These are phyloP conservation scores for Astraeus odoratus DNA, from an alignment of 768 basidiomycete species.

Conservation along the genomic window DNA sequence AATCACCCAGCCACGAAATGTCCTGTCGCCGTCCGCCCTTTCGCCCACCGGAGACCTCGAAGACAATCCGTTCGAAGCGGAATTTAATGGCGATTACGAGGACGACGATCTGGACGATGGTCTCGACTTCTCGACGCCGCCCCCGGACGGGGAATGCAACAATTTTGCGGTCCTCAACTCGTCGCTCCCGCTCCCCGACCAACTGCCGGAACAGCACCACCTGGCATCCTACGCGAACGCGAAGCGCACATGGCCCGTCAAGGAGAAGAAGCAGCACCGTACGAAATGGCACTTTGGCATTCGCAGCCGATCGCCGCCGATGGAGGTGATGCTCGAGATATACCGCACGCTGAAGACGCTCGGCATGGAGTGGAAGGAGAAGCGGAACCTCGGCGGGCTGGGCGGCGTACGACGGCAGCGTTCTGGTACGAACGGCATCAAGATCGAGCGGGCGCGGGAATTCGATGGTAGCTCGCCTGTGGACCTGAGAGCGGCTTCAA, in stretches of 20 bases:
- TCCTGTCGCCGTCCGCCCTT: conserved; percentile 57
- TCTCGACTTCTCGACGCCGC: conserved; percentile 41
- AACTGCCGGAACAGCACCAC: conserved; percentile 59
- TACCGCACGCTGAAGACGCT: conserved; percentile 85
- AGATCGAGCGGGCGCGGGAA: conserved; percentile 56
- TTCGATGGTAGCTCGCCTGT: conserved; percentile 53
- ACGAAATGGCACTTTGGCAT: conserved; percentile 99
- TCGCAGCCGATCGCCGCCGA: conserved; percentile 85
- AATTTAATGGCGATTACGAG: conserved; percentile 42
- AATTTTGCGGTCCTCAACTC: conserved; percentile 88
- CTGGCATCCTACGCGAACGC: conserved; percentile 61
- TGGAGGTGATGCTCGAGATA: conserved; percentile 99
- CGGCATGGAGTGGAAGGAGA: conserved; percentile 98
- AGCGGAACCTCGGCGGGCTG: conserved; percentile 68
- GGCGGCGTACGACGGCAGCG: conserved; percentile 41
- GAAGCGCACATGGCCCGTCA: conserved; percentile 36
- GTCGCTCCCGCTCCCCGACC: conserved; percentile 70
- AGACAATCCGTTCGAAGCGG: conserved; percentile 76
- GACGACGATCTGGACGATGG: conserved; percentile 54
- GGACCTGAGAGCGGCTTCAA: conserved; percentile 61
- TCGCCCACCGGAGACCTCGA: conserved; percentile 62
- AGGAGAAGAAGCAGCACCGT: conserved; percentile 66
- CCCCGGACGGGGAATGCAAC: conserved; percentile 33
- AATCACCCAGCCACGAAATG: conserved; percentile 60
- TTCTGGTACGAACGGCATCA: conserved; percentile 30